Base-by-base conservation (phyloP, 176 grass and related monocot species). In the Hordeum marinum region DNA sequence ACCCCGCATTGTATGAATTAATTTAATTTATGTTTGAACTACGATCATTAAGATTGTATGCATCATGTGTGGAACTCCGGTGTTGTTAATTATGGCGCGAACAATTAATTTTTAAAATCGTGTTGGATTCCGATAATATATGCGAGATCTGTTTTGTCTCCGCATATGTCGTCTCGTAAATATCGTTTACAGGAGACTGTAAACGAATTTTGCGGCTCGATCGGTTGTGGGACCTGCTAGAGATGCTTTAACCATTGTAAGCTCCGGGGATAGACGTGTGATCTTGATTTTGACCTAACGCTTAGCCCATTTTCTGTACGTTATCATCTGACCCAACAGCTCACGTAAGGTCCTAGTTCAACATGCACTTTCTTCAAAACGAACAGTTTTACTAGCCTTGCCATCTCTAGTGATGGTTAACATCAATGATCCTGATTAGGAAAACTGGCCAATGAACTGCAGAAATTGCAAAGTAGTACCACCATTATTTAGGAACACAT, bases 231-330 rank as follows among this genome's bases (percentile, higher is more conserved):
- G n/a, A n/a, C n/a, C n/a, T n/a, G n/a, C n/a, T n/a, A n/a, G n/a
- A n/a, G n/a, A n/a, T n/a, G n/a, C n/a, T n/a, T n/a, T n/a, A 80
- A 3, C 76, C 21, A 37, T 37, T 8, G 45, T 48, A 80, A 63
- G 57, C 26, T 72, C 42, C 50, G 5, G 3, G 3, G 20, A 68
- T 59, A 58, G 45, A 87, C 12, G 18, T 18, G 24, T 32, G 72
- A 83, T 88, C 7, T 79, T 63, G 40, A 79, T 88, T 63, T 36
- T 43, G 71, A 68, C 71, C 45, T 25, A 68, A 68, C 46, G 20
- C 32, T 59, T 36, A 13, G 25, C 2, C 3, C 34, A 23, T 31
- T n/a, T 54, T 8, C 9, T 42, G 37, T 25, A 31, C 18, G 4
- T 12, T 79, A 54, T 64, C 41, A 18, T 52, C 48, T 24, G 24